Evolutionary conservation across 2,329 filamentous ascomycete genomes (phyloP).

Genomic region (Lecanicillium sp.): DNA sequence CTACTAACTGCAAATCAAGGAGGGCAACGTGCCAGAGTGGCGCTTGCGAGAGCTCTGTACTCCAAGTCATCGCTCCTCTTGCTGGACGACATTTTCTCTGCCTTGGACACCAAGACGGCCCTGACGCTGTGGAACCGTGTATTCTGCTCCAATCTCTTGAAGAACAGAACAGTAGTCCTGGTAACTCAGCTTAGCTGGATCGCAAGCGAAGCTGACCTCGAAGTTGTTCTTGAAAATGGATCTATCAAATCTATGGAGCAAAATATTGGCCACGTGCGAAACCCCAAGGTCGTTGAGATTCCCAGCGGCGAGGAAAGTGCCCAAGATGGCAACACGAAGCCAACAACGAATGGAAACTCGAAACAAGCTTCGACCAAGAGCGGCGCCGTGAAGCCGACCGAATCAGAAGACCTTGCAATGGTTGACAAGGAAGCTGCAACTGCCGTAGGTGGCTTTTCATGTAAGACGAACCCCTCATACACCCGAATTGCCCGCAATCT

Average conservation of each 20-base stretch:
- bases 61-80: slow-evolving; percentile 45
- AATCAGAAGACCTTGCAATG: background rate
- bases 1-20: too few relatives aligned
- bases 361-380: background rate
- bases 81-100: slow-evolving; percentile 52
- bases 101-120: slow-evolving; percentile 51
- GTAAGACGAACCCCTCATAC: background rate
- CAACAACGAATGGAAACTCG: too few relatives aligned
- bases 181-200: slow-evolving; percentile 50
- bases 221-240: slow-evolving; percentile 36
- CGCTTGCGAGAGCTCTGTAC: slow-evolving; percentile 48
- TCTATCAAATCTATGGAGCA: slow-evolving; percentile 29
- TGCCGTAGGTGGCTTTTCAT: slow-evolving; percentile 19
- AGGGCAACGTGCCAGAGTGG: slow-evolving; percentile 47
- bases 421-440: slow-evolving; percentile 4
- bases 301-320: background rate
- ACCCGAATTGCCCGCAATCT: slow-evolving; percentile 10
- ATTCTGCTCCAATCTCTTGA: slow-evolving; percentile 47
- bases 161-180: slow-evolving; percentile 44
- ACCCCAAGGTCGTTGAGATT: slow-evolving; percentile 29
- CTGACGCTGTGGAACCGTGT: slow-evolving; percentile 48
- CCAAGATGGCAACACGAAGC: too few relatives aligned
- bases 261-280: slow-evolving; percentile 36
- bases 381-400: background rate
- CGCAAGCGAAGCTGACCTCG: slow-evolving; percentile 39